Evolutionary conservation across 31 red algal species (phyloP).

Genomic region (Endocladia muricata): DNA sequence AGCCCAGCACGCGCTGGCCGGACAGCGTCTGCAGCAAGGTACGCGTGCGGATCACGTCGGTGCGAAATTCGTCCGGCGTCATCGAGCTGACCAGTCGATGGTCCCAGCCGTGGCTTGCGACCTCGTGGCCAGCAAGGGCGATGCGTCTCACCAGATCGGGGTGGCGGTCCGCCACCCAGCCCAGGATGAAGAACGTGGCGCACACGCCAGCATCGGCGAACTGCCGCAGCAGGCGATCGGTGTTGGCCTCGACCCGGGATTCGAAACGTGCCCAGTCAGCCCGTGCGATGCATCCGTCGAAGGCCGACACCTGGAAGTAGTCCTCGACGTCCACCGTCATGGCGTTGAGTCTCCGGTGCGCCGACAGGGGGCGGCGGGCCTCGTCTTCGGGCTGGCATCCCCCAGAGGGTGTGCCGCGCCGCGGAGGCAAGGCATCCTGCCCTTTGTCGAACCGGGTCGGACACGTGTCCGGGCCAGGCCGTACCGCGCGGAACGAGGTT

Average conservation of each 20-base stretch:
- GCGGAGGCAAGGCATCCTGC: too few species aligned
- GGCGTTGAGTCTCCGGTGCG: too few species aligned
- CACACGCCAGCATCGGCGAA: not conserved
- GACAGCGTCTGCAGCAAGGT: not conserved
- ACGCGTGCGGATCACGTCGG: not conserved
- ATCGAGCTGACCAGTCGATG: not conserved
- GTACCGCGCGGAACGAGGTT: too few species aligned
- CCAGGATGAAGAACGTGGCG: not conserved
- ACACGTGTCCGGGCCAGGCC: too few species aligned
- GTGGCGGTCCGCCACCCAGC: not conserved
- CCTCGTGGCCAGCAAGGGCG: not conserved
- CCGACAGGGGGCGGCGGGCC: too few species aligned
- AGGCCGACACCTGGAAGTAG: not conserved
- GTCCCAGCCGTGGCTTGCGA: not conserved
- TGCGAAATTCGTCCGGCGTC: not conserved
- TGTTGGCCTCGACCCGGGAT: not conserved
- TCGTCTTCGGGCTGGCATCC: too few species aligned
- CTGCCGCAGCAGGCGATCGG: not conserved
- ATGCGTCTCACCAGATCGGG: not conserved
- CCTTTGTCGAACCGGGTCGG: too few species aligned
- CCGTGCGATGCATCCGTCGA: not conserved
- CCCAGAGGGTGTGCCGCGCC: too few species aligned
- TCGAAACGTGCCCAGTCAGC: not conserved
- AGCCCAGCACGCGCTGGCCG: not conserved
- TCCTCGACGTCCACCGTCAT: conserved; percentile 1